Base-by-base conservation (phyloP, 2,329 filamentous ascomycete genomes). In the Pseudogymnoascus sp. region DNA sequence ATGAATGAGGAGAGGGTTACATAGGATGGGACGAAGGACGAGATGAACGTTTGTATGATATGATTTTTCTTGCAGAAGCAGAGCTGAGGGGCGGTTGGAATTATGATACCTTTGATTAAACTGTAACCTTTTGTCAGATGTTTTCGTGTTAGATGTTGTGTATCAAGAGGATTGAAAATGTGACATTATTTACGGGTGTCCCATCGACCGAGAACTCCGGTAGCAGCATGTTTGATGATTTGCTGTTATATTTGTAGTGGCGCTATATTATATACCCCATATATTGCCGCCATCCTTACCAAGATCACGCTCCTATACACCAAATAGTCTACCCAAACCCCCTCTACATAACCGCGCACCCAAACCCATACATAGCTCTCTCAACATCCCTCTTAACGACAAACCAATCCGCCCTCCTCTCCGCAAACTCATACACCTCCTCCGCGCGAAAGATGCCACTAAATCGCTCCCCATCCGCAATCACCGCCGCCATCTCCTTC, bases 351-450 rank as follows among this genome's bases (percentile, higher is more conserved):
- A 95, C 71, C 50, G 72, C 73, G 74, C 94, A 99, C 63, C 94
- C 93, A 73, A 96, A 84, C 4, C 94, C 94, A 76, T 97, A 97
- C 92, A 99, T 97, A 64, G 92, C 92, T 75, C 89, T 88, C 79
- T 99, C 94, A 5, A 99, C 94, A 65, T 92, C 86, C 65, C 84
- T 85, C 77, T 88, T 89, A 9, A 99, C 90, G 68, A 88, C 82
- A 72, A 94, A 96, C 94, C 94, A 99, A 76, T 99, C 94, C 58
- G 92, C 92, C 67, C 94, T 80, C 67, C 94, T 80, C 75, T 97
- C 92, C 1, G 93, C 94, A 77, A 95, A 99, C 78, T 97, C 93
- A 70, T 96, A 96, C 3, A 97, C 94, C 77, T 99, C 94, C 74
- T 99, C 94, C 0, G 93, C 90, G 18, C 92, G 83, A 70, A 97